Evolutionary conservation across 139 green algal species (phyloP), one percentile per base, ranked within the genome.

Genomic region (Coccomyxa sp.): DNA sequence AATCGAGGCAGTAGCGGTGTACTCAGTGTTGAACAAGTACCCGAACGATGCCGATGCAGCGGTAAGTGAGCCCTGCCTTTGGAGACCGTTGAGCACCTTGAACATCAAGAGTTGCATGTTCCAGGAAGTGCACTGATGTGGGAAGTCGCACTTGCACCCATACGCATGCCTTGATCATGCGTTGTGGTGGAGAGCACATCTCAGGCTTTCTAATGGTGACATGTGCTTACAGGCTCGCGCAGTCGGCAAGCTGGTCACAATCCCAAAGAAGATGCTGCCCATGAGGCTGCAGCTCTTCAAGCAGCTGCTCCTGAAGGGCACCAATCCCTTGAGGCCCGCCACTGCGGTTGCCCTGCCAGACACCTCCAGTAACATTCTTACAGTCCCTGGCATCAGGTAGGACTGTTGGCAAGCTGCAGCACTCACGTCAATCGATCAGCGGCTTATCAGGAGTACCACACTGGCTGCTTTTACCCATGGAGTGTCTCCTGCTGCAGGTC

Each of bases 221-320:
- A n/a, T n/a, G n/a, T n/a, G n/a, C n/a, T n/a, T 70, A 27, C 81
- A 89, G 85, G 83, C 78, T 36, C 73, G 73, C 1, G 79, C 81
- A 5, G 73, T 90, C 7, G 37, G 77, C 55, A 58, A 76, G 68
- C 85, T 90, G 38, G 16, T 41, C 29, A 90, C 89, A 3, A 80
- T 93, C 38, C 86, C 90, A 35, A 92, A 92, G 75, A 82, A 81
- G 35, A 87, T 95, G 70, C 78, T 95, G 74, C 89, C 91, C 36
- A 55, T 87, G 8, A 75, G 76, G 12, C 81, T 92, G 68, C 58
- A 68, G 27, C 18, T 82, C 39, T 55, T 90, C 75, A 89, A 89
- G 77, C 78, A 81, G 37, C 29, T 85, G 6, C 50, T 85, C 70
- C 73, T 69, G 16, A n/a, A 27, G 38, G 71, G 39, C 34, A 55